Evolutionary conservation across 129 eudicot species (phyloP), one percentile per base, ranked within the genome.

Genomic region (Saussurea involucrata): DNA sequence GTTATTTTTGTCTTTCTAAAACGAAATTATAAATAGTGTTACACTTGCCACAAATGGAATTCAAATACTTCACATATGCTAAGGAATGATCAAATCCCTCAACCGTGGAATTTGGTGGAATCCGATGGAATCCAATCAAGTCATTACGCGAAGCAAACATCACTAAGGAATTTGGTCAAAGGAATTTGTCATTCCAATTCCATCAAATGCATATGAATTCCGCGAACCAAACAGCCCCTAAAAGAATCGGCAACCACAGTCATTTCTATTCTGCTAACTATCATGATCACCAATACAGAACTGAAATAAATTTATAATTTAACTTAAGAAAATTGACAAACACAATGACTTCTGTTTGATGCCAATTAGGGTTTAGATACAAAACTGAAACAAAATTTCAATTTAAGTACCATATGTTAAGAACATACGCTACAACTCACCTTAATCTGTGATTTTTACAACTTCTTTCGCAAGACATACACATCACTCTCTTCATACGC

Each of bases 401-500:
- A 20, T 60, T 60, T 22, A 60, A 60, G 58, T 24, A 22, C 61
- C 61, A 53, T 17, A 53, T 53, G 21, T 49, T 49, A 21, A 49
- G n/a, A 42, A 37, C 3, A 13, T 44, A 44, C 0, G 55, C 55
- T 42, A 27, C 4, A 63, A 73, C 74, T 80, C 6, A 73, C 83
- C 78, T 65, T 25, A 73, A 25, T 21, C 21, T 83, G 72, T 20
- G 40, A 18, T 25, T 29, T 71, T 58, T 63, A 71, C 86, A 74
- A 36, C 83, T 87, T 95, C 89, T 90, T 95, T 74, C 97, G 76
- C 66, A 95, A 73, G 25, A 91, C 66, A 69, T 83, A 95, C 31
- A 95, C 91, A 60, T 95, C 97, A 40, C 89, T 66, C 83, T 95
- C 98, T 85, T 91, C 96, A 25, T 81, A 95, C 7, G 89, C 89